Base-by-base conservation (phyloP, 202 grass and related monocot genomes). In the Eragrostis tef region DNA sequence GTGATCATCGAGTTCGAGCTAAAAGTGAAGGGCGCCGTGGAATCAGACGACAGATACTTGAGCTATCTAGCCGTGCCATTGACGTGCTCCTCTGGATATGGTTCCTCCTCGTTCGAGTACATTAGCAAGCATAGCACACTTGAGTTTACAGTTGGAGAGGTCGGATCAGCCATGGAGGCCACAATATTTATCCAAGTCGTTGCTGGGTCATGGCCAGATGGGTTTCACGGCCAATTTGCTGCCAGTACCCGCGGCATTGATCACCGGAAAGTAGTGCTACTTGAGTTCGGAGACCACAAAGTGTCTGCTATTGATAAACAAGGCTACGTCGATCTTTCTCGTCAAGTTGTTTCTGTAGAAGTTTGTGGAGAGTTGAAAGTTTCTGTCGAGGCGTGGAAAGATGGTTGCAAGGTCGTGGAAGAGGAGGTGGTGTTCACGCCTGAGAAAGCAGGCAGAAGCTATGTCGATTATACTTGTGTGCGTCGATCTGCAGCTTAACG, bases 311-410 rank as follows among this genome's bases (percentile, higher is more conserved):
- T 11, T 24, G 34, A 39, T 39, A 11, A 0, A 71, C 21, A 71
- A 59, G 41, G 79, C 11, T 68, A 44, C 7, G 45, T 80, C 6
- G 47, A 59, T 12, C 36, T 80, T 29, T 20, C 39, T 29, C 65
- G 22, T 43, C 50, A 56, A 7, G 64, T 68, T 56, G 63, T 52
- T 56, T 27, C 63, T 17, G 77, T 80, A 12, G 77, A 80, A 13
- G 51, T 64, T 14, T 13, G 17, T 24, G 64, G 64, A 4, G 24
- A 54, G 34, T 64, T 80, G 31, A 67, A 26, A 44, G 64, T 79
- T 68, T 53, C 76, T 53, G 9, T 43, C 12, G 12, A 34, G 13
- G 17, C 77, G 13, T 51, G 65, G 6, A 31, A 42, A 42, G 51
- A 10, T 24, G 34, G 1, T 3, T 27, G 36, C 31, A 27, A n/a